Evolutionary conservation across 257 asterid genomes (phyloP).

Genomic region (Handroanthus guayacan): DNA sequence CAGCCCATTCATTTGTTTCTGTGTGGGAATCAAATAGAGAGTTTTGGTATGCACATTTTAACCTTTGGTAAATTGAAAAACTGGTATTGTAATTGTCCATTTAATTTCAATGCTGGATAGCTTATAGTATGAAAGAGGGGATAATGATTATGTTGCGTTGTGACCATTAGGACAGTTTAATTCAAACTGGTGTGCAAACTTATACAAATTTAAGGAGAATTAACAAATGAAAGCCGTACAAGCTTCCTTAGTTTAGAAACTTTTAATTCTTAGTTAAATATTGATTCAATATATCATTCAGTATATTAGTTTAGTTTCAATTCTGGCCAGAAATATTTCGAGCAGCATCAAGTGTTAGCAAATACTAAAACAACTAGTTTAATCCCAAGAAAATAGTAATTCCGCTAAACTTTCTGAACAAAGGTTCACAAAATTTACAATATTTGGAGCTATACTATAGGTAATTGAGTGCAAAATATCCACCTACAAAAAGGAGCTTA

Average conservation of each 20-base stretch:
- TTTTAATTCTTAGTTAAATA: too few species aligned
- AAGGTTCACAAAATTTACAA: neutral
- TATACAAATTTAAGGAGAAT: too few species aligned
- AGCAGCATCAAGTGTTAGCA: neutral
- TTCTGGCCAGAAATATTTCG: neutral
- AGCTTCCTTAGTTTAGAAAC: too few species aligned
- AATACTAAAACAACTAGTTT: neutral
- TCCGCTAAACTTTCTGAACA: neutral
- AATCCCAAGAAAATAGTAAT: neutral
- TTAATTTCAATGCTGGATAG: conserved; percentile 20
- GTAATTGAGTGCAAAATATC: too few species aligned
- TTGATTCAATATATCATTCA: neutral
- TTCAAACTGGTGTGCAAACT: neutral
- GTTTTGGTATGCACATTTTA: too few species aligned
- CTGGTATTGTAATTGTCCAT: too few species aligned
- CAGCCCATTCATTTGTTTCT: too few species aligned
- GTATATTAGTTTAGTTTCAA: neutral
- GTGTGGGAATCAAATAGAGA: too few species aligned
- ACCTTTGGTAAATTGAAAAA: too few species aligned
- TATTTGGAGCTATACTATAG: too few species aligned
- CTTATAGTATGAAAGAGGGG: neutral
- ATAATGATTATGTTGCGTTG: neutral
- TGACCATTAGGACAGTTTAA: neutral
- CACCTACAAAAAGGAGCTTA: too few species aligned
- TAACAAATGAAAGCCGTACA: too few species aligned